Percentiles rank a stretch among this genome's conserved stretches.
These are phyloP conservation scores for Ophiostoma sp. DNA, from an alignment of 2,329 filamentous ascomycete genomes.

Conservation along the genomic window DNA sequence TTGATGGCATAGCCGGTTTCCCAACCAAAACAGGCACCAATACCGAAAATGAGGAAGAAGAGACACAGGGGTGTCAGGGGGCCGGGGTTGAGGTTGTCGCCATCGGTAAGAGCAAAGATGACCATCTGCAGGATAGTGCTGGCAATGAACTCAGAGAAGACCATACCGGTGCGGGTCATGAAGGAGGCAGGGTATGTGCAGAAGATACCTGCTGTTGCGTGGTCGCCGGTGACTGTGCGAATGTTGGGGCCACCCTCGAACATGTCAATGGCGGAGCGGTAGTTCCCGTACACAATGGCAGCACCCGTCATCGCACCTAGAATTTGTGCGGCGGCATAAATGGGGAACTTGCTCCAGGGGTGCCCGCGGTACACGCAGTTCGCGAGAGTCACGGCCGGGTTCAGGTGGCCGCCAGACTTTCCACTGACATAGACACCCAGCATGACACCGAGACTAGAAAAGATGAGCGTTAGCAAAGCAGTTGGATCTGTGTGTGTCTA, in stretches of 20 bases:
- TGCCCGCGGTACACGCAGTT: slow-evolving; percentile 52
- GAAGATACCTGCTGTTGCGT: slow-evolving; percentile 50
- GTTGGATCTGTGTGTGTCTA: neutral
- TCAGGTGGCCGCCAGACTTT: slow-evolving; percentile 47
- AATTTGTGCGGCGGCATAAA: slow-evolving; percentile 53
- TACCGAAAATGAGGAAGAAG: slow-evolving; percentile 49
- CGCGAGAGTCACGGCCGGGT: slow-evolving; percentile 45
- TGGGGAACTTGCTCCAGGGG: slow-evolving; percentile 52
- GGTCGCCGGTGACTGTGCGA: slow-evolving; percentile 37
- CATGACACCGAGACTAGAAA: slow-evolving; percentile 57
- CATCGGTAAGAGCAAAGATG: slow-evolving; percentile 54
- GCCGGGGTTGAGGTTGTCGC: slow-evolving; percentile 52
- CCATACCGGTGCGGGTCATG: slow-evolving; percentile 50
- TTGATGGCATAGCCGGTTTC: slow-evolving; percentile 51
- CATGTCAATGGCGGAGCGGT: slow-evolving; percentile 43
- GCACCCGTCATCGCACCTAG: slow-evolving; percentile 52
- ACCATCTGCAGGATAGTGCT: slow-evolving; percentile 51
- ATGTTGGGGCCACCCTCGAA: slow-evolving; percentile 28
- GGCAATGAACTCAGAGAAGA: slow-evolving; percentile 56
- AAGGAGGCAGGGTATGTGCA: slow-evolving; percentile 47
- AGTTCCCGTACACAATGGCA: slow-evolving; percentile 51
- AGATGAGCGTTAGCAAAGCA: neutral
- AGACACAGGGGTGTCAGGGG: slow-evolving; percentile 38
- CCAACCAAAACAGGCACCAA: slow-evolving; percentile 51
- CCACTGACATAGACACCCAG: slow-evolving; percentile 57